Evolutionary conservation across 106 monocot genomes (phyloP).

Genomic region (Vanilla planifolia): DNA sequence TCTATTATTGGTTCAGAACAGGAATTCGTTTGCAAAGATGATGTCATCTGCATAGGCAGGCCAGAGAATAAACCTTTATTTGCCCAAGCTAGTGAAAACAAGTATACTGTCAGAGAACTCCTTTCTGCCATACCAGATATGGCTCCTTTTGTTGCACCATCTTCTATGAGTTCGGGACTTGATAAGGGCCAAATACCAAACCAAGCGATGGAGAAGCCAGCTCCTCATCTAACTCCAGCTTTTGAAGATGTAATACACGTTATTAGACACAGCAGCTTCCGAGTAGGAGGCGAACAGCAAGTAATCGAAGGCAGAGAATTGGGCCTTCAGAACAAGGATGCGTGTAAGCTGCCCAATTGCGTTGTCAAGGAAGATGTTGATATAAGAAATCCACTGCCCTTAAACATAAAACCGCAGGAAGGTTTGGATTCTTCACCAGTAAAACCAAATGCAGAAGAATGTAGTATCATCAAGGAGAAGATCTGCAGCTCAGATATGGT

Average conservation of each 20-base stretch:
- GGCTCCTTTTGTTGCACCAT: slow-evolving; percentile 18
- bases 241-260: slow-evolving; percentile 87
- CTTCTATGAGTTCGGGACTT: slow-evolving; percentile 14
- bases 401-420: slow-evolving; percentile 8
- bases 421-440: slow-evolving; percentile 9
- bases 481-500: slow-evolving; percentile 6
- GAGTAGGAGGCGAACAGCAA: slow-evolving; percentile 65
- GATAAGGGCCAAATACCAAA: slow-evolving; percentile 25
- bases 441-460: slow-evolving; percentile 25
- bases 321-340: slow-evolving; percentile 36
- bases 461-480: slow-evolving; percentile 22
- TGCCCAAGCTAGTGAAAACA: slow-evolving; percentile 28
- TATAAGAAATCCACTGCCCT: slow-evolving; percentile 23
- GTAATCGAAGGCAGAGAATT: slow-evolving; percentile 39
- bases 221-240: slow-evolving; percentile 44
- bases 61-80: slow-evolving; percentile 13
- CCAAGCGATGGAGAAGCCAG: slow-evolving; percentile 27
- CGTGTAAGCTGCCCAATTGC: slow-evolving; percentile 42
- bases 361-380: slow-evolving; percentile 63
- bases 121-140: slow-evolving; percentile 43
- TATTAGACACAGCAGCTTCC: slow-evolving; percentile 90
- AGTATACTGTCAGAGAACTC: slow-evolving; percentile 49
- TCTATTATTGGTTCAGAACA: slow-evolving; percentile 50
- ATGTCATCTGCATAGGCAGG: slow-evolving; percentile 14
- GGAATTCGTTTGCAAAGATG: slow-evolving; percentile 62